Conservation (phyloP, 371 early-diverging fungal species). For the Syncephalis plumigaleata region DNA sequence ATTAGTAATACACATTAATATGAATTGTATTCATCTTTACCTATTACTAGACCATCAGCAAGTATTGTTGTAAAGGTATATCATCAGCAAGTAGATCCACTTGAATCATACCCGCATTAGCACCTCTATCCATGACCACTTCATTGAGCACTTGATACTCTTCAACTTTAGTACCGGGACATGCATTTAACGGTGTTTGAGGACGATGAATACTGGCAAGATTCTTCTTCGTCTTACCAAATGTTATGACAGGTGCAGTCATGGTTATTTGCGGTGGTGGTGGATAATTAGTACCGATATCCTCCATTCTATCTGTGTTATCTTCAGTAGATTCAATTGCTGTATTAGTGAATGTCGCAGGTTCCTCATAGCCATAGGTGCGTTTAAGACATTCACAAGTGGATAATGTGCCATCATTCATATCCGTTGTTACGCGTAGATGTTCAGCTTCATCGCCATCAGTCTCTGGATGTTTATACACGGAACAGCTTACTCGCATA, state of each 20-base stretch:
- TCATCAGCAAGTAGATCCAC: slow-evolving; percentile 84
- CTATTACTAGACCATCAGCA: slow-evolving; percentile 70
- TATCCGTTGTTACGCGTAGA: no score
- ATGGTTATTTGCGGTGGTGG: slow-evolving; percentile 13
- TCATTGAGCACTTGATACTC: slow-evolving; percentile 55
- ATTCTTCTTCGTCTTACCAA: background rate
- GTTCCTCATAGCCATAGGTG: background rate
- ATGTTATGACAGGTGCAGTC: slow-evolving; percentile 5
- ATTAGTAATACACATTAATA: no score
- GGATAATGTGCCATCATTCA: background rate
- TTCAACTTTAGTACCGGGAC: slow-evolving; percentile 7
- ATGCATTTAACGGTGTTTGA: background rate
- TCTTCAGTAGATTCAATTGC: background rate
- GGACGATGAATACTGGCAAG: background rate
- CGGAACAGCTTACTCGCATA: slow-evolving; percentile 73
- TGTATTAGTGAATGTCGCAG: no score
- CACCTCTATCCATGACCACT: slow-evolving; percentile 72
- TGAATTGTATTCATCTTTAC: no score
- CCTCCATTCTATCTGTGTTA: background rate
- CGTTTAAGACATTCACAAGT: background rate
- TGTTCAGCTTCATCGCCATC: no score
- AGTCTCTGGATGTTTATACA: slow-evolving; percentile 33
- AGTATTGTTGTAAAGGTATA: slow-evolving; percentile 65
- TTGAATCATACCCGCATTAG: slow-evolving; percentile 69
- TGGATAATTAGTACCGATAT: slow-evolving; percentile 1